Evolutionary conservation across 2,329 filamentous ascomycete genomes (phyloP), one percentile per base, ranked within the genome.

Genomic region (Calonectria crousiana): DNA sequence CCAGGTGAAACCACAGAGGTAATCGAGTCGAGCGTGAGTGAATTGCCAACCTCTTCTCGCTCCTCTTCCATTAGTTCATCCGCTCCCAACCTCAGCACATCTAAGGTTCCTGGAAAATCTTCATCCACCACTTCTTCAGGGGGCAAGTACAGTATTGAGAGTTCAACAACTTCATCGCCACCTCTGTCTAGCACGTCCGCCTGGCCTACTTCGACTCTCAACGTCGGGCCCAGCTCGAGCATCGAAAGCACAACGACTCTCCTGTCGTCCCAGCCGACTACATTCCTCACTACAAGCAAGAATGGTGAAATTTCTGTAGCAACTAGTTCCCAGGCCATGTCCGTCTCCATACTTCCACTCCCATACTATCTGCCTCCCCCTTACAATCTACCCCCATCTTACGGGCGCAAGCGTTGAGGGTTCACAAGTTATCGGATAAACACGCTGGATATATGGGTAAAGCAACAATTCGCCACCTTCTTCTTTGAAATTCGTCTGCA

Each of bases 241-340:
- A 72, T 67, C 16, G 52, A 52, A 9, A 34, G 67, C 20, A 47
- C 16, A 10, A 77, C 76, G 4, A 71, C 75, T 10, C 16, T 9
- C 14, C 30, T 41, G 16, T 65, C n/a, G 4, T 69, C 72, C 16
- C 74, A 58, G 38, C 76, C 76, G 10, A 81, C 80, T 1, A 82
- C 81, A 1, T 28, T 82, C n/a, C 41, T 78, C 1, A 81, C 79
- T 1, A 79, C 77, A 0, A 78, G 77, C 74, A 80, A 79, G 49
- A 65, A 66, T 11, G 64, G 60, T 1, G 62, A 74, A n/a, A 41
- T 47, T 2, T 65, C 69, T 8, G 53, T 38, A 10, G 69, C 64
- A 1, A 67, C 72, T 5, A 72, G 51, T 20, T 41, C 67, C 20
- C 28, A 67, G 6, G 58, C 69, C 6, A 58, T 58, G 30, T 66